These are phyloP conservation scores for Emmonsia crescens DNA, from an alignment of 2,329 filamentous ascomycete species.

Conservation along the genomic window DNA sequence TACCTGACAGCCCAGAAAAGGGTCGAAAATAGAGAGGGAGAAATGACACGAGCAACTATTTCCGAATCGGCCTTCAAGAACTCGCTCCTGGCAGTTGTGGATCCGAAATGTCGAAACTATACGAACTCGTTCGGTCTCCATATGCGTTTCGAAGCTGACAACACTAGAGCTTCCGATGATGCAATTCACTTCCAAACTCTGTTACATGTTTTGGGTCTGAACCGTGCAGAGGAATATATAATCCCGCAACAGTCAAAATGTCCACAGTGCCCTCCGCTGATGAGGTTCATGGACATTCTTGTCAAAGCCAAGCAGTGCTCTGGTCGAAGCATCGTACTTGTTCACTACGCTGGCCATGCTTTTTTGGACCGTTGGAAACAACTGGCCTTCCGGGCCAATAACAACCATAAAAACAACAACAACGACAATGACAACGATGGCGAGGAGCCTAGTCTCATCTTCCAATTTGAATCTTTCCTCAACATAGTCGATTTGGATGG, in stretches of 20 bases:
- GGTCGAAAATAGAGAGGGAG: no score
- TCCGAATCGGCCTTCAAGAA: background rate
- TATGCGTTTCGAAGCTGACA: background rate
- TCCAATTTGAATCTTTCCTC: background rate
- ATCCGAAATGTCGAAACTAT: no score
- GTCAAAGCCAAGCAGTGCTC: background rate
- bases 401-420: background rate
- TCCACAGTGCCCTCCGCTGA: background rate
- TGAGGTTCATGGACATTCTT: background rate
- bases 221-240: background rate
- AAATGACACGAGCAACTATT: background rate
- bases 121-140: background rate
- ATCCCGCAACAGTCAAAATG: background rate
- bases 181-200: background rate
- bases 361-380: background rate
- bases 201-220: background rate
- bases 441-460: background rate
- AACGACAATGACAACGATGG: background rate
- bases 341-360: background rate
- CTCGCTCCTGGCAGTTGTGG: background rate
- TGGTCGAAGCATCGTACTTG: background rate
- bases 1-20: no score
- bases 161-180: background rate
- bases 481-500: background rate
- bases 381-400: background rate